These are phyloP conservation scores for Parafenestella ontariensis DNA, from an alignment of 2,329 filamentous ascomycete species.

Conservation along the genomic window DNA sequence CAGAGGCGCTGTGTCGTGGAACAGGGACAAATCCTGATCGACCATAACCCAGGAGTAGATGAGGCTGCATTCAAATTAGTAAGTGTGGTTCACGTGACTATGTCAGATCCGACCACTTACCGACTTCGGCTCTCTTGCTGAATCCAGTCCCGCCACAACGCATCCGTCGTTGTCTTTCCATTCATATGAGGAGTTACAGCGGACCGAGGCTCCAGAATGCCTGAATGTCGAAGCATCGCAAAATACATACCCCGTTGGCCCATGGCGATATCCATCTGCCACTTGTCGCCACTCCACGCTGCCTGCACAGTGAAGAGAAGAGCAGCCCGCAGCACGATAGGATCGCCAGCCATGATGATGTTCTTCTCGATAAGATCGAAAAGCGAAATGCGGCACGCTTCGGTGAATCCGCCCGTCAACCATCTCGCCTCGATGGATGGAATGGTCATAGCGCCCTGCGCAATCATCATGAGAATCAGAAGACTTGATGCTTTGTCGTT, in stretches of 20 bases:
- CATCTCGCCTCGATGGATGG: constrained; percentile 70
- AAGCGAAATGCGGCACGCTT: constrained; percentile 74
- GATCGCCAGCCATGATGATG: constrained; percentile 70
- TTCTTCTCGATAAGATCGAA: constrained; percentile 77
- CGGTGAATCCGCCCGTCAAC: constrained; percentile 70
- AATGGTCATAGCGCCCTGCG: constrained; percentile 72
- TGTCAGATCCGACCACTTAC: constrained; percentile 50
- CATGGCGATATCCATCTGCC: constrained; percentile 80
- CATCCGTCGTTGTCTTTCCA: constrained; percentile 54
- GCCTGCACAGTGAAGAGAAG: constrained; percentile 72
- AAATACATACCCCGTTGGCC: constrained; percentile 77
- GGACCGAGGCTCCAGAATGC: constrained; percentile 65
- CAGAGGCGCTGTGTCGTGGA: constrained; percentile 54
- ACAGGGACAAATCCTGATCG: constrained; percentile 65
- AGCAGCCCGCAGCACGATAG: constrained; percentile 69
- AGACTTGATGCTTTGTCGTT: constrained; percentile 71
- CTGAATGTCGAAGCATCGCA: constrained; percentile 73
- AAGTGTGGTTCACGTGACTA: constrained; percentile 27
- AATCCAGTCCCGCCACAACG: constrained; percentile 70
- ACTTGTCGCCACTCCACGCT: constrained; percentile 78
- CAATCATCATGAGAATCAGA: constrained; percentile 74
- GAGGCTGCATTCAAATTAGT: constrained; percentile 56
- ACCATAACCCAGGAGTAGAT: constrained; percentile 80
- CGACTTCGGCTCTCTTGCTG: constrained; percentile 69
- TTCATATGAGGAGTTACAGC: constrained; percentile 55